These are phyloP conservation scores for Pythium scleroteichum DNA, from an alignment of 352 stramenopile genomes.

Conservation along the genomic window DNA sequence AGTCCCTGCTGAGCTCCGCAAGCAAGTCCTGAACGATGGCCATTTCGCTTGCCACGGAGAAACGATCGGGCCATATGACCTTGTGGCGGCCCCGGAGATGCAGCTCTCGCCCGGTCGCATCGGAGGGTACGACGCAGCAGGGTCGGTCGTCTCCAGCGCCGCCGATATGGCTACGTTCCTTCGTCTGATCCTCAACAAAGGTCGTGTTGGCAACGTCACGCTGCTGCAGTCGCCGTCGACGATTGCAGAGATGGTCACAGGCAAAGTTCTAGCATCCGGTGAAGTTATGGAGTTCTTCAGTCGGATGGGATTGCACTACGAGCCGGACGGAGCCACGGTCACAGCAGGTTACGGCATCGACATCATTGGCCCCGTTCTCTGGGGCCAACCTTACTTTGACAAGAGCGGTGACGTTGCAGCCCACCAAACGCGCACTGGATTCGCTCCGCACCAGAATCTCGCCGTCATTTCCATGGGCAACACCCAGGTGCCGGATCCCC, in stretches of 20 bases:
- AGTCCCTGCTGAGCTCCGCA: conserved; percentile 2
- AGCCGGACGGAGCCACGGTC: conserved; percentile 48
- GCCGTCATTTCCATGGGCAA: conserved; percentile 67
- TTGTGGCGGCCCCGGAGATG: conserved; percentile 35
- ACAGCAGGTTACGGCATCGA: conserved; percentile 69
- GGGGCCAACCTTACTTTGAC: conserved; percentile 67
- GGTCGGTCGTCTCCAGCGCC: conserved; percentile 50
- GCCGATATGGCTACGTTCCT: conserved; percentile 59
- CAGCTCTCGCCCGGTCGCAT: conserved; percentile 28
- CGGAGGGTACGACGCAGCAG: conserved; percentile 38
- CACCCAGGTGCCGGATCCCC: conserved; percentile 37
- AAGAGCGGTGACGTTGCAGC: conserved; percentile 61
- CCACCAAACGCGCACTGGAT: conserved; percentile 60
- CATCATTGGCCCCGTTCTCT: conserved; percentile 50
- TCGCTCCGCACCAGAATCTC: conserved; percentile 44
- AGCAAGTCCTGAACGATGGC: conserved; percentile 27
- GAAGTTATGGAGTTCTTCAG: conserved; percentile 40
- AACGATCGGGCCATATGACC: conserved; percentile 44
- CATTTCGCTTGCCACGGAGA: conserved; percentile 54
- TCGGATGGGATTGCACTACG: conserved; percentile 48
- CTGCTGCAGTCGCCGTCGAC: conserved; percentile 45
- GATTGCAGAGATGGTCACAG: conserved; percentile 59
- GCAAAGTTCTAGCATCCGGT: conserved; percentile 40
- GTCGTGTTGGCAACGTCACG: conserved; percentile 44
- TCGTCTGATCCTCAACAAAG: conserved; percentile 66